Evolutionary conservation across 208 protist species (phyloP).

Genomic region (Acanthamoeba pearcei): DNA sequence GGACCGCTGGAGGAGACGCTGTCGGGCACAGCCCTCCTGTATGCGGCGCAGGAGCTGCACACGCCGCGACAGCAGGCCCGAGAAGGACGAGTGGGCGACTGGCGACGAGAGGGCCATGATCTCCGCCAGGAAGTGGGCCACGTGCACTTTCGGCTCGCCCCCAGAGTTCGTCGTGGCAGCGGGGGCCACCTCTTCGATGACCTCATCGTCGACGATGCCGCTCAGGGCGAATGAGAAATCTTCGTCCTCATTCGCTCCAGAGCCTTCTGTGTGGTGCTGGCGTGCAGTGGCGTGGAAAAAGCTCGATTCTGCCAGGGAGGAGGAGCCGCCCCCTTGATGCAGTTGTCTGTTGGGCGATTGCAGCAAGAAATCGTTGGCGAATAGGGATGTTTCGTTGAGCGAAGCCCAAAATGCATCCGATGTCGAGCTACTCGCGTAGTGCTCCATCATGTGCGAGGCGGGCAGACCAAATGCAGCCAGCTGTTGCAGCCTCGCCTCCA

Average conservation of each 20-base stretch:
- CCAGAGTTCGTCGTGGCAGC: neutral
- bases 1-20: neutral
- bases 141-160: neutral
- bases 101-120: neutral
- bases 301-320: neutral
- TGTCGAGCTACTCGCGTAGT: neutral
- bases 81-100: slow-evolving; percentile 24
- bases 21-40: neutral
- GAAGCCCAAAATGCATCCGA: slow-evolving; percentile 20
- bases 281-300: neutral
- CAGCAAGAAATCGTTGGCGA: slow-evolving; percentile 30
- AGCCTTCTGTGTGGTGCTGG: neutral
- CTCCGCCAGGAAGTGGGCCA: slow-evolving; percentile 2
- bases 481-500: neutral
- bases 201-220: neutral
- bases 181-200: neutral
- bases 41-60: slow-evolving; percentile 14
- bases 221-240: neutral
- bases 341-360: neutral
- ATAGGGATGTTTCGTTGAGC: slow-evolving; percentile 3
- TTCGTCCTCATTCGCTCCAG: neutral
- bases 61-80: neutral
- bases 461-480: neutral
- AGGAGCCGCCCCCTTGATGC: slow-evolving; percentile 2
- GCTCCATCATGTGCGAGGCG: neutral